phyloP scores from a whole-genome alignment of 75 land plant genomes.

The Larix kaempferi region DNA sequence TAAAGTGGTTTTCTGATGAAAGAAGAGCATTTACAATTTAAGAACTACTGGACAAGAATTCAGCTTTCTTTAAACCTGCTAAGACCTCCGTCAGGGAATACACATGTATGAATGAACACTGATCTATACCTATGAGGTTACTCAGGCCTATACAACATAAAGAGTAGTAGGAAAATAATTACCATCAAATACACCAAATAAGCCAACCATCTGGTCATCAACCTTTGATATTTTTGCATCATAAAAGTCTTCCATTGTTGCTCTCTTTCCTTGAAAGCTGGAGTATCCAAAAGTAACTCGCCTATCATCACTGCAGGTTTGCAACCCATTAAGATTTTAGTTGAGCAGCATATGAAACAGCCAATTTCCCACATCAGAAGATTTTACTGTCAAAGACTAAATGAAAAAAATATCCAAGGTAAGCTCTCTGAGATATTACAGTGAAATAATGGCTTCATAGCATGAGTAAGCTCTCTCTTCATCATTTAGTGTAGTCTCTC shows the following conservation, averaged over 20 bases:
- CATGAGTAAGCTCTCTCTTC: no score
- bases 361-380: neutral
- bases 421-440: no score
- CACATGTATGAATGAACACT: no score
- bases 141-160: neutral
- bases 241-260: slow-evolving; percentile 77
- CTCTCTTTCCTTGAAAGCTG: slow-evolving; percentile 69
- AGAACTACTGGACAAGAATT: neutral
- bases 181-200: slow-evolving; percentile 91
- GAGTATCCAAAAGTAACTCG: slow-evolving; percentile 68
- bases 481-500: no score
- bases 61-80: neutral
- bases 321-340: neutral
- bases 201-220: slow-evolving; percentile 46
- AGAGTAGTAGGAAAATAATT: slow-evolving; percentile 4
- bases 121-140: no score
- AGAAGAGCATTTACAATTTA: neutral
- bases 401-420: no score
- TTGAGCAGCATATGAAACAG: neutral
- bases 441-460: no score
- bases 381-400: no score
- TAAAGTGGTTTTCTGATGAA: neutral
- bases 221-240: slow-evolving; percentile 58
- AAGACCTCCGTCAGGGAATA: no score
- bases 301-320: slow-evolving; percentile 62